Evolutionary conservation across 257 asterid genomes (phyloP).

Genomic region (Rubia yunnanensis): DNA sequence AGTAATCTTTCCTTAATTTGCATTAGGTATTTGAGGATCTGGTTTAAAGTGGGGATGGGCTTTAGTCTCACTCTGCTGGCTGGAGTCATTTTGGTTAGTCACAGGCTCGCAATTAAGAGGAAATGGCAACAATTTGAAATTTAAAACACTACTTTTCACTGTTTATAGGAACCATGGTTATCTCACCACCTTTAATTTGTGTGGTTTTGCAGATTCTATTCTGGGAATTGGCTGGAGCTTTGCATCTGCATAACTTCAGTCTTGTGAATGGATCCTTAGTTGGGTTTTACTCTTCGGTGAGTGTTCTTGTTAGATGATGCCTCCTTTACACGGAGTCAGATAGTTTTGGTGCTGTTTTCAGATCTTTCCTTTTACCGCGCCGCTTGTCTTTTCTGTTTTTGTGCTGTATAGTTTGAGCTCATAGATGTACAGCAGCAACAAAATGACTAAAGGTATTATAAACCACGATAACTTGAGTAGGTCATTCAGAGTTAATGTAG

Average conservation of each 20-base stretch:
- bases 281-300: slow-evolving; percentile 47
- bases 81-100: slow-evolving; percentile 48
- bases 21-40: slow-evolving; percentile 46
- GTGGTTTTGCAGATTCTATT: slow-evolving; percentile 41
- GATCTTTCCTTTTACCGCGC: background rate
- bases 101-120: background rate
- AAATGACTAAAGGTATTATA: background rate
- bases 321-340: background rate
- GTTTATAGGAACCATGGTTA: background rate
- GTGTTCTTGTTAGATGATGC: slow-evolving; percentile 15
- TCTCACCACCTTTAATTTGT: background rate
- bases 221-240: slow-evolving; percentile 35
- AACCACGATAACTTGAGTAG: background rate
- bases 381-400: background rate
- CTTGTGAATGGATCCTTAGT: slow-evolving; percentile 23
- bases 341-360: background rate
- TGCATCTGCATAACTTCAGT: slow-evolving; percentile 33
- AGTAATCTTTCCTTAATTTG: background rate
- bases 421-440: no score
- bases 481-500: background rate
- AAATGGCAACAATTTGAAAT: background rate
- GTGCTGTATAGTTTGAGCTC: background rate
- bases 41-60: slow-evolving; percentile 82
- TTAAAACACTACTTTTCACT: background rate
- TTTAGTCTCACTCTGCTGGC: slow-evolving; percentile 54